Evolutionary conservation across 495 filamentous ascomycete genomes (phyloP).

Genomic region (Hypoxylon trugodes): DNA sequence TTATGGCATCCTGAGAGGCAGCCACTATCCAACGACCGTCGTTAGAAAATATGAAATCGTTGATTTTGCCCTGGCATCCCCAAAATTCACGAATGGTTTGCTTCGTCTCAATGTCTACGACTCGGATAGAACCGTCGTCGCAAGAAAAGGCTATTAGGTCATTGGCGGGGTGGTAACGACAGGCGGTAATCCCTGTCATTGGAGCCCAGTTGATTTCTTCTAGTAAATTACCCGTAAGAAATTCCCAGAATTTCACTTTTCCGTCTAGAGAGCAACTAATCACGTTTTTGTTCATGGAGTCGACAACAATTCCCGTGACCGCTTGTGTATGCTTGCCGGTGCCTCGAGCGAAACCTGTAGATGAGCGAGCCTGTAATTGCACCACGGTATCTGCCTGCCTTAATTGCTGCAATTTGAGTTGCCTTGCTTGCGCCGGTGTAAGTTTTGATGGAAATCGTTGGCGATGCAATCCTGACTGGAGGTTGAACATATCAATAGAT

Average conservation of each 20-base stretch:
- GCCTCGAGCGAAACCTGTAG: slow-evolving; percentile 53
- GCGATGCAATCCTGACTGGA: slow-evolving; percentile 89
- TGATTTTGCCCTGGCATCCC: slow-evolving; percentile 82
- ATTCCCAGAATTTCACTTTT: slow-evolving; percentile 99
- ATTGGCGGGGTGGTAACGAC: slow-evolving; percentile 79
- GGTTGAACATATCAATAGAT: slow-evolving; percentile 90
- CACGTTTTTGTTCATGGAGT: slow-evolving; percentile 81
- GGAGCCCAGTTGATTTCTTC: slow-evolving; percentile 87
- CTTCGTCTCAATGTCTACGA: slow-evolving; percentile 90
- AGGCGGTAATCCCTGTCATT: slow-evolving; percentile 77
- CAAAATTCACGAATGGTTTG: slow-evolving; percentile 91
- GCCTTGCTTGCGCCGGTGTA: slow-evolving; percentile 69
- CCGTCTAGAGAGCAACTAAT: slow-evolving; percentile 90
- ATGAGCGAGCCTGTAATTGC: slow-evolving; percentile 53
- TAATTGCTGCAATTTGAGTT: slow-evolving; percentile 64
- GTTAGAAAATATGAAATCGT: slow-evolving; percentile 89
- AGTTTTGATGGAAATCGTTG: slow-evolving; percentile 81
- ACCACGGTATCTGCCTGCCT: slow-evolving; percentile 56
- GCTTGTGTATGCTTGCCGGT: slow-evolving; percentile 77
- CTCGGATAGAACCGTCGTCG: slow-evolving; percentile 85
- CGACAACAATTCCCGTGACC: slow-evolving; percentile 85
- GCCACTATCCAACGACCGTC: slow-evolving; percentile 95
- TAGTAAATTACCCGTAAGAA: slow-evolving; percentile 75
- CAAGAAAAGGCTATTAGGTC: slow-evolving; percentile 91
- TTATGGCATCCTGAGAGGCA: slow-evolving; percentile 79